Evolutionary conservation across 176 grass and related monocot genomes (phyloP).

Genomic region (Oryza coarctata): DNA sequence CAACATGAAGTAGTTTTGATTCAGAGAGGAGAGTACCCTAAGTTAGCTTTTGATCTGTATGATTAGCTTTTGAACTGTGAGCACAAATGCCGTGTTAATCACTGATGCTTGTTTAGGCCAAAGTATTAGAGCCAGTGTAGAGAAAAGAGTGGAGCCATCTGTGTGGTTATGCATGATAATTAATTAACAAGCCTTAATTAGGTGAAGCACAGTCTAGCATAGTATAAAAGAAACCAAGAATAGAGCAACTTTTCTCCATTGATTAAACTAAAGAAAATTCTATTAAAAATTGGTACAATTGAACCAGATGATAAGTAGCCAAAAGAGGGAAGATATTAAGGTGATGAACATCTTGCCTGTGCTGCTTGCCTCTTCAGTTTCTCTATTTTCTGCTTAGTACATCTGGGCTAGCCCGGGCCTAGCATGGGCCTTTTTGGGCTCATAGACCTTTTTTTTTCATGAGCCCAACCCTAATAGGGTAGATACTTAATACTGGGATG

Average conservation of each 20-base stretch:
- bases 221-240: neutral
- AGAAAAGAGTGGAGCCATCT: neutral
- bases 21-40: neutral
- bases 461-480: too few relatives aligned
- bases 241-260: neutral
- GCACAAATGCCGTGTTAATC: neutral
- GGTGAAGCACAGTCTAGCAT: neutral
- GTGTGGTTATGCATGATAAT: neutral
- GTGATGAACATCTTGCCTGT: too few relatives aligned
- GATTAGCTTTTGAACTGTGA: neutral
- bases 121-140: neutral
- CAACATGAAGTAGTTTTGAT: neutral
- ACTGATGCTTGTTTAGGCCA: slow-evolving; percentile 11
- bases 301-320: too few relatives aligned
- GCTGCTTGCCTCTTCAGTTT: too few relatives aligned
- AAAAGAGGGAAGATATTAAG: too few relatives aligned
- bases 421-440: too few relatives aligned
- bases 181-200: neutral
- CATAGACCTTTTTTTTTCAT: too few relatives aligned
- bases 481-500: too few relatives aligned
- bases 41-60: neutral
- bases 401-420: too few relatives aligned
- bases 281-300: too few relatives aligned
- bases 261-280: too few relatives aligned
- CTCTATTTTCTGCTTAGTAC: too few relatives aligned